Base-by-base conservation (phyloP, 1,284 basidiomycete genomes). In the Apiotrichum veenhuisii region DNA sequence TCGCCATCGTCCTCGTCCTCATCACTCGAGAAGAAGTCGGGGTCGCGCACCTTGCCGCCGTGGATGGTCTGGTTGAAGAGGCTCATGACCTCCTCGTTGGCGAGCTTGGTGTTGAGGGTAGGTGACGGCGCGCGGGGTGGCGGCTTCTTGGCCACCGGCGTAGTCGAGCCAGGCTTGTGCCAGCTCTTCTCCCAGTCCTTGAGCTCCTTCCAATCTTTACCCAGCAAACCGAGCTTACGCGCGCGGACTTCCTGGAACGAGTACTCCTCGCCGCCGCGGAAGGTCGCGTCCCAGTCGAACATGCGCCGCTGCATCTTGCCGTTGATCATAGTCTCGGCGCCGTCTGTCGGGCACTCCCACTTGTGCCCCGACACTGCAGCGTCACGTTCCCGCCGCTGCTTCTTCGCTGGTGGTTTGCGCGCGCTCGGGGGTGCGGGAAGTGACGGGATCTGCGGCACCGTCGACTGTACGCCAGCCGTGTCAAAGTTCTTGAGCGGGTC, bases 81-180 rank as follows among this genome's bases (percentile, higher is more conserved):
- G 56, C 86, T 87, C 78, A 91, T 91, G 38, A 96, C 90, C 71
- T 95, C 92, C n/a, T 84, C 88, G 51, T 94, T 81, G 3, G 93
- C 93, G 62, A 91, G 89, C 73, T 91, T 92, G 44, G 89, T 91
- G 70, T 89, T 89, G 61, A 91, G 85, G 0, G 89, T 91, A 7
- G 88, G 85, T 14, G 43, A 48, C 2, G 0, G 87, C 85, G 10
- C 85, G 83, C 65, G 84, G 33, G 34, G 22, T 55, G 22, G 51
- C 17, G 58, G 63, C 50, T 62, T 60, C 34, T 61, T 57, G 34
- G 61, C 57, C 54, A 69, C 68, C 3, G 75, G 71, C 15, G 72
- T 69, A 0, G 71, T 66, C n/a, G 70, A 65, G 38, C 74, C 73
- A 2, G 75, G 69, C 23, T 61, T 57, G 61, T 77, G 76, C 76